Evolutionary conservation across 2,329 filamentous ascomycete species (phyloP).

Genomic region (Monilinia polystroma): DNA sequence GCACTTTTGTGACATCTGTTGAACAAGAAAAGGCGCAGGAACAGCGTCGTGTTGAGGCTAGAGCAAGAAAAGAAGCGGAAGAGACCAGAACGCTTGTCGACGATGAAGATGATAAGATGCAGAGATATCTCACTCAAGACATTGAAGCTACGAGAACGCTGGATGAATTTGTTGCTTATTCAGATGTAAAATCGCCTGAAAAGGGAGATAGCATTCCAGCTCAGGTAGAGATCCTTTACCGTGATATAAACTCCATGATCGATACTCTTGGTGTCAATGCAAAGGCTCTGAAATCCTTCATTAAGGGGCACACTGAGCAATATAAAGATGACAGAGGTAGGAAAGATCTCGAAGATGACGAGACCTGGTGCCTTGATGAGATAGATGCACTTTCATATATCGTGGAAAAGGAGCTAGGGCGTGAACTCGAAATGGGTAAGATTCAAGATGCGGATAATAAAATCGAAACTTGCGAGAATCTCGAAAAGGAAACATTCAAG

Average conservation of each 20-base stretch:
- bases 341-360: slow-evolving; percentile 66
- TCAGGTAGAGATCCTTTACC: slow-evolving; percentile 67
- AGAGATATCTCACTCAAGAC: slow-evolving; percentile 59
- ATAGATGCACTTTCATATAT: slow-evolving; percentile 66
- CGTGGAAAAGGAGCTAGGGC: slow-evolving; percentile 62
- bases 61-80: slow-evolving; percentile 56
- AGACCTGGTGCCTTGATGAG: slow-evolving; percentile 75
- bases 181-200: slow-evolving; percentile 51
- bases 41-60: slow-evolving; percentile 40
- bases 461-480: slow-evolving; percentile 63
- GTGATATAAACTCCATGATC: slow-evolving; percentile 90
- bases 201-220: slow-evolving; percentile 55
- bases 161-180: slow-evolving; percentile 66
- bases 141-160: slow-evolving; percentile 61
- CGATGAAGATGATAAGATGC: slow-evolving; percentile 68
- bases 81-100: slow-evolving; percentile 59
- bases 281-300: slow-evolving; percentile 55
- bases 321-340: slow-evolving; percentile 56
- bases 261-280: slow-evolving; percentile 88
- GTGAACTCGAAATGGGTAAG: slow-evolving; percentile 64
- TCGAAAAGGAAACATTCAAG: slow-evolving; percentile 68
- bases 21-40: slow-evolving; percentile 37
- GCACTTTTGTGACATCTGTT: slow-evolving; percentile 31
- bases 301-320: slow-evolving; percentile 64
- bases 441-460: slow-evolving; percentile 68